phyloP scores from a whole-genome alignment of 768 basidiomycete genomes.

The Lactifluus piperatus region DNA sequence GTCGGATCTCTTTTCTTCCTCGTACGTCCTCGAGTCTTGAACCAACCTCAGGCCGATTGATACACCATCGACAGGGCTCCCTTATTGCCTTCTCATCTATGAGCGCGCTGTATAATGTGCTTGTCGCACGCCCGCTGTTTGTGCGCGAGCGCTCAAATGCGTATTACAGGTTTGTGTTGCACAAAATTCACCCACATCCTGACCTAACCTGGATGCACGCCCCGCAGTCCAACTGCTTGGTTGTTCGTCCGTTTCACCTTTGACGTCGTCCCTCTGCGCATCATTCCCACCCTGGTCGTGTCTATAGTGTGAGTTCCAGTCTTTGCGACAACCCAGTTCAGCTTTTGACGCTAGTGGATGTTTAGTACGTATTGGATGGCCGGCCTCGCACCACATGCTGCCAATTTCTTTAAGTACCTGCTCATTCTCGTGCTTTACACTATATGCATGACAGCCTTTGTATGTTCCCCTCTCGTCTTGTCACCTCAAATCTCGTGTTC shows the following conservation, averaged over 20 bases:
- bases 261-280: constrained; percentile 80
- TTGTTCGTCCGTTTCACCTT: constrained; percentile 80
- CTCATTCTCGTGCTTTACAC: constrained; percentile 83
- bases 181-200: not conserved
- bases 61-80: constrained; percentile 48
- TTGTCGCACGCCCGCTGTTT: constrained; percentile 79
- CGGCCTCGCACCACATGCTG: constrained; percentile 67
- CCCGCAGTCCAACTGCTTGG: constrained; percentile 76
- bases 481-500: not conserved
- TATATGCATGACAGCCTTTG: constrained; percentile 79
- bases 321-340: not conserved
- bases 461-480: constrained; percentile 24
- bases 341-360: not conserved
- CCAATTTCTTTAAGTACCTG: constrained; percentile 90
- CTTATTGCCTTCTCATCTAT: constrained; percentile 87
- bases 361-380: constrained; percentile 91
- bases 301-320: constrained; percentile 59
- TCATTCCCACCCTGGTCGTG: constrained; percentile 84
- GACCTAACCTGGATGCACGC: not conserved
- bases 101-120: constrained; percentile 83
- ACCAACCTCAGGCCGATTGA: not conserved
- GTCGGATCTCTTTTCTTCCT: constrained; percentile 95
- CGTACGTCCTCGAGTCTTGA: constrained; percentile 30
- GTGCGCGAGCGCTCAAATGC: constrained; percentile 77
- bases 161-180: constrained; percentile 63